A percentile compares a stretch with the other conserved stretches of the same genome.
Conservation (phyloP, 208 protist genomes). For the Leishmania braziliensis region DNA sequence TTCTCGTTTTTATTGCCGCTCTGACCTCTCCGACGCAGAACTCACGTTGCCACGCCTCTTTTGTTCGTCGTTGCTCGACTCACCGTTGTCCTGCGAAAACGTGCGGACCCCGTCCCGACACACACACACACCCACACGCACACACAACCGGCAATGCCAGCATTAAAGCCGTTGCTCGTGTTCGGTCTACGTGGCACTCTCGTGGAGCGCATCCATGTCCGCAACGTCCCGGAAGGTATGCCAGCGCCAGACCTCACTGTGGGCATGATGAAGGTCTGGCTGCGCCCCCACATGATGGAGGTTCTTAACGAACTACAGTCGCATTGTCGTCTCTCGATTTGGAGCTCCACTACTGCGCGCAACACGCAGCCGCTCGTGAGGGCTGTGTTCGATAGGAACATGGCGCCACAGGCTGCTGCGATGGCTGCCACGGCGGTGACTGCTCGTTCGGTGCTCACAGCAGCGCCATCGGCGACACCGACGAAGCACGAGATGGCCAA, state of each 20-base stretch:
- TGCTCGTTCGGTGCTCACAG: background rate
- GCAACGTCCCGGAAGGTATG: constrained; percentile 56
- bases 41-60: too few species aligned
- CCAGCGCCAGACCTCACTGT: constrained; percentile 73
- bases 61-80: background rate
- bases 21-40: background rate
- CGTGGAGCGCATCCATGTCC: constrained; percentile 79
- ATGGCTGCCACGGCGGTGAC: too few species aligned
- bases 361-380: constrained; percentile 84
- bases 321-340: constrained; percentile 83
- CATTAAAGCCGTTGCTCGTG: constrained; percentile 74
- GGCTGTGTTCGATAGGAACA: constrained; percentile 55
- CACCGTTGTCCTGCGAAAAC: background rate
- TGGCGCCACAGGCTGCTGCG: constrained; percentile 1
- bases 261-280: constrained; percentile 78
- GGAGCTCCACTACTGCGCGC: constrained; percentile 86
- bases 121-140: background rate
- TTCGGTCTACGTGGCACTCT: constrained; percentile 90
- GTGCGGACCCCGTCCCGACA: background rate
- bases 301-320: constrained; percentile 64
- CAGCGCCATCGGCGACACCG: background rate
- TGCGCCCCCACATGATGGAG: constrained; percentile 71
- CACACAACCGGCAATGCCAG: constrained; percentile 7
- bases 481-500: background rate
- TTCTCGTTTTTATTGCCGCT: background rate